A percentile compares a stretch with the other conserved stretches of the same genome.
Evolutionary conservation across 495 filamentous ascomycete species (phyloP).

Genomic region (Talaromyces thailandensis): DNA sequence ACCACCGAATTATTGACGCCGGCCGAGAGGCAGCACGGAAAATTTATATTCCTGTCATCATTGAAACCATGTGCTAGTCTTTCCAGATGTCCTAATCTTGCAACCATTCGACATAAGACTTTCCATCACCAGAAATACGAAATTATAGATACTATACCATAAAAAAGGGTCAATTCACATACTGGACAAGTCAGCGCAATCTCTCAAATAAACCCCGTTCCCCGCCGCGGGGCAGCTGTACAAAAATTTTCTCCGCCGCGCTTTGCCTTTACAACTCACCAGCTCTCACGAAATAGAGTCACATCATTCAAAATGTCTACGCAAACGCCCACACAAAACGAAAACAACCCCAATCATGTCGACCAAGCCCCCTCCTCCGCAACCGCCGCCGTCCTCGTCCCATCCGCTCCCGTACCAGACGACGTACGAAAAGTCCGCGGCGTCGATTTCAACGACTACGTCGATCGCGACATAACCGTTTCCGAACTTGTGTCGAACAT

Average conservation of each 20-base stretch:
- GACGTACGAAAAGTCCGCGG: conserved; percentile 67
- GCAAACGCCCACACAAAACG: neutral
- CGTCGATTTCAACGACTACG: conserved; percentile 79
- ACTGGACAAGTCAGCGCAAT: neutral
- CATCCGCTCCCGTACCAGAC: conserved; percentile 73
- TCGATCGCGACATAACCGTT: conserved; percentile 66
- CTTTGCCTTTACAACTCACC: neutral
- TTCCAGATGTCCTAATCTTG: neutral
- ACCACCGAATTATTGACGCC: neutral
- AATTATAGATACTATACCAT: neutral
- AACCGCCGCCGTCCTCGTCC: conserved; percentile 78
- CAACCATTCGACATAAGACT: neutral
- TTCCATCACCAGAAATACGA: neutral
- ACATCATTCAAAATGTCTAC: neutral
- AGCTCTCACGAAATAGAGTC: neutral
- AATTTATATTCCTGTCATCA: neutral
- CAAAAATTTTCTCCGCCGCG: neutral
- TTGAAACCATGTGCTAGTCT: too few species aligned
- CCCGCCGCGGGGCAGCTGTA: neutral
- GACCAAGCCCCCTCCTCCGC: conserved; percentile 49
- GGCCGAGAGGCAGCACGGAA: neutral
- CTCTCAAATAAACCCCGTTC: neutral
- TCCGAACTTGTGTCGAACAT: conserved; percentile 77
- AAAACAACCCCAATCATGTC: neutral
- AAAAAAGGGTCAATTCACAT: neutral